These are phyloP conservation scores for Biscutella auriculata DNA, from an alignment of 441 rosid species.

Conservation along the genomic window DNA sequence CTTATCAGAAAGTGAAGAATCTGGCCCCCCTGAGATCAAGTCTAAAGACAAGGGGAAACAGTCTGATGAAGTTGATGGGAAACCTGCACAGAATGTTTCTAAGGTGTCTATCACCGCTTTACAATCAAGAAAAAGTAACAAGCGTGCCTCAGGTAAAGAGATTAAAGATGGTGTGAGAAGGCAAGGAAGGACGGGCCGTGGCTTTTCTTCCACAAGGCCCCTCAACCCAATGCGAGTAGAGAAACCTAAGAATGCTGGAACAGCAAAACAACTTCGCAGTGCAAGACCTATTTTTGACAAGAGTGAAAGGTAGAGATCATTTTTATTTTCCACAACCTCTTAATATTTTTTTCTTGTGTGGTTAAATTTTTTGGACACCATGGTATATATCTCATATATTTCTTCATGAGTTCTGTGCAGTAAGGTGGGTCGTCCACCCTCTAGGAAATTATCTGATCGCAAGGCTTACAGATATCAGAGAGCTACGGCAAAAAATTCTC, in stretches of 20 bases:
- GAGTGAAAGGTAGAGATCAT: conserved; percentile 54
- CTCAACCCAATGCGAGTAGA: conserved; percentile 42
- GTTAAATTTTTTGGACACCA: background rate
- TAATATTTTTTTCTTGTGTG: conserved; percentile 1
- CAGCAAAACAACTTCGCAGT: conserved; percentile 78
- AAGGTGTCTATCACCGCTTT: conserved; percentile 46
- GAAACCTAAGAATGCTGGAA: conserved; percentile 64
- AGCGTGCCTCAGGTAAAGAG: conserved; percentile 54
- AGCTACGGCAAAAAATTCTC: conserved; percentile 41
- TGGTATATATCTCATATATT: conserved; percentile 23
- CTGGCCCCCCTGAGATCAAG: conserved; percentile 68
- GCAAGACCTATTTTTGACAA: conserved; percentile 65
- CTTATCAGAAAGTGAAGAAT: conserved; percentile 92
- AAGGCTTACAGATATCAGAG: conserved; percentile 75
- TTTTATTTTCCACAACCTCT: conserved; percentile 6
- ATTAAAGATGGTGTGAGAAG: conserved; percentile 65
- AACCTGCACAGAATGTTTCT: conserved; percentile 47
- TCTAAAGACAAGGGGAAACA: conserved; percentile 62
- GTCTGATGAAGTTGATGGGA: conserved; percentile 67
- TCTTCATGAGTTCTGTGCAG: conserved; percentile 37
- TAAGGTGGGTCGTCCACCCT: conserved; percentile 80
- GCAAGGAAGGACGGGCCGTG: conserved; percentile 83
- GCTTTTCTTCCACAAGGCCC: conserved; percentile 54
- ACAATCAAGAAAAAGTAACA: conserved; percentile 62
- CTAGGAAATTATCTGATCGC: conserved; percentile 87